Evolutionary conservation across 257 asterid species (phyloP), one percentile per base, ranked within the genome.

Genomic region (Solanum peruvianum): DNA sequence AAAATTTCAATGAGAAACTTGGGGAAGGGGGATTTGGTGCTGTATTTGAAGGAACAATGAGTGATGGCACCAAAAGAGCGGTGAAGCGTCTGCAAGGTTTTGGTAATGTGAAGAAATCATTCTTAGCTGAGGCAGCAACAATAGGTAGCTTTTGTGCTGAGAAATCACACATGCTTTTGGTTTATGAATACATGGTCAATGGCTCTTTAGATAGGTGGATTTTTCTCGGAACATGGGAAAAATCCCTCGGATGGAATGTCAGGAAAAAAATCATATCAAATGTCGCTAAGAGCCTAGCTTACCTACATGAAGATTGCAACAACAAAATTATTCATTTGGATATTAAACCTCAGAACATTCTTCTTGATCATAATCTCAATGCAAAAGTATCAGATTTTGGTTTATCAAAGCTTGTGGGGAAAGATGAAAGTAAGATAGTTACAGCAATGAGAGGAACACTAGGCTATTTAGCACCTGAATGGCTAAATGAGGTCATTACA

Each of bases 291-390:
- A 12, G 91, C 41, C 73, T 89, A 60, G 88, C 87, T 31, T 89
- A 89, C 39, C 86, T 89, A 18, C 91, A 87, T 21, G 89, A 89
- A 80, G 88, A 89, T 3, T 89, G 91, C 58, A 86, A 87, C 16
- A 86, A 80, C 37, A 89, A 87, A 60, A 87, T 89, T 16, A 49
- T 89, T 27, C 91, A 89, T 27, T 75, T 89, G n/a, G 88, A 89
- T 15, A 87, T 89, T 42, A 81, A 89, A 41, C 87, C 90, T 1
- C 89, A 87, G 10, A 56, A 16, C 62, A 56, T 56, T 7, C 62
- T 18, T 16, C 21, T 56, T 16, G n/a, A 56, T 56, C 45, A 70
- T 4, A 44, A 87, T 64, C 85, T 87, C 87, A 89, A 85, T 45
- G 91, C 91, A 15, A 87, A 87, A 29, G 39, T 89, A 5, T 35